Evolutionary conservation across 805 yeast genomes (phyloP), one percentile per base, ranked within the genome.

Genomic region (Starmerella bacillaris): DNA sequence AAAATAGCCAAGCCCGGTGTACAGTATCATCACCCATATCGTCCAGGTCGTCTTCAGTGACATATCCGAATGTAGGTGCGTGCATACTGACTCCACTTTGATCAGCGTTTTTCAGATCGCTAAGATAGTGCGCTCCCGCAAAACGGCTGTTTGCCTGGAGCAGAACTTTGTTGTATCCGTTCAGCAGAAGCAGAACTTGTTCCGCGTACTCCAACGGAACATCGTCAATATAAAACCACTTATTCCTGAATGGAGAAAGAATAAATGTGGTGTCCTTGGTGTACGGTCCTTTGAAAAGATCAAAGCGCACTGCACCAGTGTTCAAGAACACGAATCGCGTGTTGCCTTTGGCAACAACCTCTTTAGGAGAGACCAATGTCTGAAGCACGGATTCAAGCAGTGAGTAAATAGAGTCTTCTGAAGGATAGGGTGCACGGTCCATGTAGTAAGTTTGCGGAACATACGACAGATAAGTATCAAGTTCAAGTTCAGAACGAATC

Each of bases 301-400:
- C 94, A 50, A 79, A 84, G 34, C 95, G 65, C 2, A 84, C 66
- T 2, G 92, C 75, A 2, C 94, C 94, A 0, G 93, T 76, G 51
- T 83, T 83, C 37, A 82, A 68, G 32, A 77, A 58, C 16, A 79
- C 65, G 20, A 72, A 59, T 38, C 79, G 57, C 16, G 49, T 36
- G 12, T 27, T 3, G 19, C 18, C 18, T 41, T 43, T 41, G 54
- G 20, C 40, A 24, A 42, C 47, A 20, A 45, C 35, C 24, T 40
- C 39, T 14, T 30, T 41, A 8, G 45, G 46, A 19, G 48, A 32
- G 36, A 47, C 47, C 3, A 61, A 56, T 21, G 48, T 45, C 16
- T 71, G 71, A 42, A 84, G 56, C 4, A 83, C 66, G 14, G 65
- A 55, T 30, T 70, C 70, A 22, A 84, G 51, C 21, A 84, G 59